Conservation (phyloP, 148 eudicot genomes). For the Cornus suecica region DNA sequence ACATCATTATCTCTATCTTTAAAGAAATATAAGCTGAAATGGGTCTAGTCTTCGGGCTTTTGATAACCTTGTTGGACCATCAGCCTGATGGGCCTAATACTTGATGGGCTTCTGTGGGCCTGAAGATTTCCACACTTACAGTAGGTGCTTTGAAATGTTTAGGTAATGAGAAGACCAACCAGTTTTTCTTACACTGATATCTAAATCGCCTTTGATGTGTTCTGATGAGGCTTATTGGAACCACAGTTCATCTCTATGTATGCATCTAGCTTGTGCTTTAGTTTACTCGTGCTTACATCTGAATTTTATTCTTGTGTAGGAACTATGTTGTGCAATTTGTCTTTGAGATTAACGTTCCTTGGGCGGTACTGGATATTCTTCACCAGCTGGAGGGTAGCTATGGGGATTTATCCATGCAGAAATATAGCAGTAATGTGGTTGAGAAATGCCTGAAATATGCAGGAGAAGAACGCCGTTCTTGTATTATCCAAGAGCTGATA, state of each 20-base stretch:
- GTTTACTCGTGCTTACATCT: too few species aligned
- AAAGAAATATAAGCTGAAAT: too few species aligned
- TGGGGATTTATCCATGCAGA: slow-evolving; percentile 38
- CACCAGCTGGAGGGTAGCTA: slow-evolving; percentile 34
- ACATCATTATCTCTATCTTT: too few species aligned
- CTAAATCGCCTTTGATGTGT: not conserved
- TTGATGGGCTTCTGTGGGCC: too few species aligned
- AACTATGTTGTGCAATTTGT: slow-evolving; percentile 40
- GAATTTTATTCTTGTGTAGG: slow-evolving; percentile 17
- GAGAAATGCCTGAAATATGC: slow-evolving; percentile 41
- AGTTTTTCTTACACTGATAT: not conserved
- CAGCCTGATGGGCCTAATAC: too few species aligned
- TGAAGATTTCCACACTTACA: too few species aligned
- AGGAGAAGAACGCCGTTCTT: slow-evolving; percentile 24
- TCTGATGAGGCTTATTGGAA: not conserved
- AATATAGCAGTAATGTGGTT: slow-evolving; percentile 39
- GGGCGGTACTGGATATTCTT: slow-evolving; percentile 29
- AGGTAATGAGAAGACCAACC: not conserved
- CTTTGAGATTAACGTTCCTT: slow-evolving; percentile 29
- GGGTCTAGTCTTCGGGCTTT: too few species aligned
- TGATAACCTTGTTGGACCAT: too few species aligned
- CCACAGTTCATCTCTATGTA: not conserved
- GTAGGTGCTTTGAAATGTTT: not conserved
- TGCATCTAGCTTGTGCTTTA: not conserved
- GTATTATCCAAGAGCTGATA: slow-evolving; percentile 30